A percentile compares a stretch with the other conserved stretches of the same genome.
Conservation (phyloP, 2,329 filamentous ascomycete genomes). For the Penicillium corylophilum region DNA sequence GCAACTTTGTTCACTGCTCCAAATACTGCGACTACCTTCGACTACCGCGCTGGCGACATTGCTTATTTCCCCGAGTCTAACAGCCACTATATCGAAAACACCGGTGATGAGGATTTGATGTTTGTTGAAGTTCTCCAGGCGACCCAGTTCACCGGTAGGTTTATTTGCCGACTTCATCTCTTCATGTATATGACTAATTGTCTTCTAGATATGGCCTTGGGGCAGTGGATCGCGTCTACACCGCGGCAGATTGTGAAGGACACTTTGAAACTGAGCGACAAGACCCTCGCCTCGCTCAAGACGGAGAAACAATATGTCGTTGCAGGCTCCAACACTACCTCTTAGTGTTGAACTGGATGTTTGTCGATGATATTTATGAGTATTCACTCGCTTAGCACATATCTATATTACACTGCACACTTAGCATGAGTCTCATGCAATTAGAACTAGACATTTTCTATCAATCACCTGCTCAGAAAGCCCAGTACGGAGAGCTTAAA, state of each 20-base stretch:
- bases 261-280: conserved; percentile 49
- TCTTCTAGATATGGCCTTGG: conserved; percentile 47
- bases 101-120: conserved; percentile 69
- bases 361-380: not conserved
- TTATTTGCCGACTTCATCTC: not conserved
- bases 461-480: not conserved
- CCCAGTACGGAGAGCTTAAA: not conserved
- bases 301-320: conserved; percentile 50
- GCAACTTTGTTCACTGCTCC: conserved; percentile 73
- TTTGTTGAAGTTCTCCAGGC: conserved; percentile 74
- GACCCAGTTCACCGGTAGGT: conserved; percentile 57
- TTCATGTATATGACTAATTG: conserved; percentile 10
- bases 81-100: conserved; percentile 80
- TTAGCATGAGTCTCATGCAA: not conserved
- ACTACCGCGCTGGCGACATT: conserved; percentile 73
- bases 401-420: not conserved
- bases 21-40: conserved; percentile 69
- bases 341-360: not conserved
- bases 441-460: not conserved
- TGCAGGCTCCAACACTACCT: conserved; percentile 20
- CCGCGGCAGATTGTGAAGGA: conserved; percentile 60
- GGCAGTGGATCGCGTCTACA: conserved; percentile 52
- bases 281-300: conserved; percentile 41
- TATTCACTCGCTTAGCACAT: not conserved
- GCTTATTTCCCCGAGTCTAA: conserved; percentile 75